phyloP scores from a whole-genome alignment of 139 green algal genomes.

The Chlorella sp. region DNA sequence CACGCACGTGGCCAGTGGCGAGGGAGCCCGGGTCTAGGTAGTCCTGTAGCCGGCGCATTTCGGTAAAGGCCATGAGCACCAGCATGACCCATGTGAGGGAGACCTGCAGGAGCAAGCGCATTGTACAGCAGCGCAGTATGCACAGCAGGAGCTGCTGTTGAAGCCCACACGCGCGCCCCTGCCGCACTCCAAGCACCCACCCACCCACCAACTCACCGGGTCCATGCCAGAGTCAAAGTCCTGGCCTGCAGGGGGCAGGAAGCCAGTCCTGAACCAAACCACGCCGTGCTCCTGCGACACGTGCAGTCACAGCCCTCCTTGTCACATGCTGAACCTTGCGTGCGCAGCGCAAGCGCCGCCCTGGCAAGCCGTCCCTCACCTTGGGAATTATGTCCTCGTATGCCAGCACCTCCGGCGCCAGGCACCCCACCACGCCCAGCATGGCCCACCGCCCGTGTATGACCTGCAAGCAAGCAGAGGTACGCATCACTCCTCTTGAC shows the following conservation, averaged over 20 bases:
- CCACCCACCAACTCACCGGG: no score
- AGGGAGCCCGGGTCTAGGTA: slow-evolving; percentile 38
- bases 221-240: slow-evolving; percentile 11
- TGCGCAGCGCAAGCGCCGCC: background rate
- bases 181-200: no score
- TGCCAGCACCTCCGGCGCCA: slow-evolving; percentile 45
- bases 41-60: slow-evolving; percentile 46
- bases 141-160: no score
- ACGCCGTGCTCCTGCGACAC: slow-evolving; percentile 24
- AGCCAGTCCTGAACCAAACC: slow-evolving; percentile 64
- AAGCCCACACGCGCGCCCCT: no score
- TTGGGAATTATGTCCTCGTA: slow-evolving; percentile 49
- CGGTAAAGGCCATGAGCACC: slow-evolving; percentile 33
- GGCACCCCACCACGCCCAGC: slow-evolving; percentile 44
- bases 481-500: slow-evolving; percentile 32
- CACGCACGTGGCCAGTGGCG: background rate
- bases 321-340: no score
- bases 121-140: no score
- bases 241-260: slow-evolving; percentile 33
- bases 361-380: slow-evolving; percentile 16
- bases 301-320: no score
- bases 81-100: slow-evolving; percentile 6
- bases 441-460: slow-evolving; percentile 50
- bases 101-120: background rate
- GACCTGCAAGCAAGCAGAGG: slow-evolving; percentile 10